Conservation (phyloP, 306 rosid genomes). For the Alnus rubra region DNA sequence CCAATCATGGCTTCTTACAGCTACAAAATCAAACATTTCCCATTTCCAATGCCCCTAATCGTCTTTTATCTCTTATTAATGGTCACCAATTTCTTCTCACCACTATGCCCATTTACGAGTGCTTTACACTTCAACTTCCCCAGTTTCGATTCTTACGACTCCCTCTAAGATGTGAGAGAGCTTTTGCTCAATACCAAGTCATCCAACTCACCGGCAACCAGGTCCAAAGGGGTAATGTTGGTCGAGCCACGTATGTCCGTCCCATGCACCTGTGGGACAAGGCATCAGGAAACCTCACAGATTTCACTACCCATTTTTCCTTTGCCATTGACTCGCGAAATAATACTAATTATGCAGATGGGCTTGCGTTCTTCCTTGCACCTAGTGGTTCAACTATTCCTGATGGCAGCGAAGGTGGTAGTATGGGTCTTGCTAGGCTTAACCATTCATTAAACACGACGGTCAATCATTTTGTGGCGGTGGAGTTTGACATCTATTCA, state of each 20-base stretch:
- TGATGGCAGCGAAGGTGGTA: constrained; percentile 28
- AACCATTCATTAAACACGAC: background rate
- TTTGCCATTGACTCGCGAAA: constrained; percentile 31
- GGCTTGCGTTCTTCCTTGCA: constrained; percentile 53
- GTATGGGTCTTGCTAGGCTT: constrained; percentile 41
- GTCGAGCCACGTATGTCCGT: constrained; percentile 36
- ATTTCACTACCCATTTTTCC: constrained; percentile 49
- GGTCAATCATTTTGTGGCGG: background rate
- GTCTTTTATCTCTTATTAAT: too few species aligned
- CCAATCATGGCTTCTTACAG: too few species aligned
- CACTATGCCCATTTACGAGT: too few species aligned
- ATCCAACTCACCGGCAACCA: constrained; percentile 22
- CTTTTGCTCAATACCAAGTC: background rate
- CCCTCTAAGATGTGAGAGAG: background rate
- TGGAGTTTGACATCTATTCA: background rate
- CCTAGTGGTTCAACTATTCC: constrained; percentile 26
- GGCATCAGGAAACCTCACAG: constrained; percentile 30
- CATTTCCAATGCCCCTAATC: too few species aligned
- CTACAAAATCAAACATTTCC: too few species aligned
- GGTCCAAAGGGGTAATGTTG: constrained; percentile 17
- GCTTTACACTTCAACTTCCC: too few species aligned
- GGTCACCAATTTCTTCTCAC: background rate
- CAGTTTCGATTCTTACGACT: background rate
- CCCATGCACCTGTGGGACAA: constrained; percentile 46
- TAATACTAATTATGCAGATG: constrained; percentile 7